phyloP scores from a whole-genome alignment of 2,329 filamentous ascomycete genomes.

The Fusarium odoratissimum region DNA sequence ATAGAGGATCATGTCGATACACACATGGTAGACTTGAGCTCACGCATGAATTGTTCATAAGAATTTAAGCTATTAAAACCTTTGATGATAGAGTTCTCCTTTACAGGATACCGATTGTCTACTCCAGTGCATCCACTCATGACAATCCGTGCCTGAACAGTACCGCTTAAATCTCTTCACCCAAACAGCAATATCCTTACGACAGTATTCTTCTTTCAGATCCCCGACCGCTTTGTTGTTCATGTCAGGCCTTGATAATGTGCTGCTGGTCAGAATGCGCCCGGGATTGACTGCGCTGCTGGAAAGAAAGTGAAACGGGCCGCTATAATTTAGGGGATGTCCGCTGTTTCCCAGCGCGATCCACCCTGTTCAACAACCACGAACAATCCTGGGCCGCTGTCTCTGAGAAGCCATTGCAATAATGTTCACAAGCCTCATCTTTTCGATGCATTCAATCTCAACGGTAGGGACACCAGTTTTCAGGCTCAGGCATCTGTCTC shows the following conservation, averaged over 20 bases:
- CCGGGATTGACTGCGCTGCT: background rate
- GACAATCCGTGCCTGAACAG: background rate
- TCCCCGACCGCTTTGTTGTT: fast-evolving
- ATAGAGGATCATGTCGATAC: background rate
- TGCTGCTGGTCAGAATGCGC: background rate
- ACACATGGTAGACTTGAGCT: background rate
- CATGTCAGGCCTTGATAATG: background rate
- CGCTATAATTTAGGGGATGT: background rate
- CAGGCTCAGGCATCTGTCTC: fast-evolving
- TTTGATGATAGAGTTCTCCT: background rate
- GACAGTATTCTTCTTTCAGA: background rate
- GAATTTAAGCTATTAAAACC: background rate
- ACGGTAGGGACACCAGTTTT: background rate
- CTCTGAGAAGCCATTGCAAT: no score
- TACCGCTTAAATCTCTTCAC: no score
- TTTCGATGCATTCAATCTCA: background rate
- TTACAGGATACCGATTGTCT: background rate
- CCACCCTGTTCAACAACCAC: background rate
- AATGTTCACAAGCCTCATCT: background rate
- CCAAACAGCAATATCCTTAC: background rate
- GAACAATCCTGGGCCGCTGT: background rate
- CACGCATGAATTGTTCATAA: background rate
- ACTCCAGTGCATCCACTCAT: background rate
- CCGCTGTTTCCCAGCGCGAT: background rate
- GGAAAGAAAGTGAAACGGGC: background rate